These are phyloP conservation scores for Diplocarpon mali DNA, from an alignment of 2,329 filamentous ascomycete genomes.

Conservation along the genomic window DNA sequence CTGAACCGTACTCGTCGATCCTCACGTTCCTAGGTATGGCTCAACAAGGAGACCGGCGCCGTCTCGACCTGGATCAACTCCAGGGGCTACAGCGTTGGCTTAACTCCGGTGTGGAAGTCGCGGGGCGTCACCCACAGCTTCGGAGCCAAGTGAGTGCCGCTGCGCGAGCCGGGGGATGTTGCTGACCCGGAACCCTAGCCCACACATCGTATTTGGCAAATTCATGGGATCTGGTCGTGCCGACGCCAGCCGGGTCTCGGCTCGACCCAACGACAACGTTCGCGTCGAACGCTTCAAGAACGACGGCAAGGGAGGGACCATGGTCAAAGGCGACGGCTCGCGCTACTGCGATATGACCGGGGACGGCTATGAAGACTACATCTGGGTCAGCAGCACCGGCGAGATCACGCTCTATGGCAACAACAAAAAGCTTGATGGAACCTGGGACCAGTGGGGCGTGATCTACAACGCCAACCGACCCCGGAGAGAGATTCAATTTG, in stretches of 20 bases:
- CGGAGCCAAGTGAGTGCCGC: too few species aligned
- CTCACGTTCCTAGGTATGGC: background rate
- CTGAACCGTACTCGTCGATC: background rate
- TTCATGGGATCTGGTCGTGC: constrained; percentile 7
- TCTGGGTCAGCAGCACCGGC: constrained; percentile 4
- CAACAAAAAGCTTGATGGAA: background rate
- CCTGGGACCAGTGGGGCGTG: constrained; percentile 2
- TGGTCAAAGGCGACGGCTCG: constrained; percentile 4
- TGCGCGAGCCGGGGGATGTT: too few species aligned
- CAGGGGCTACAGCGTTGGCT: background rate
- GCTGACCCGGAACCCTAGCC: too few species aligned
- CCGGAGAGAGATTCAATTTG: constrained; percentile 1
- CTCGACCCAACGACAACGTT: background rate
- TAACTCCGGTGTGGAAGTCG: constrained; percentile 3
- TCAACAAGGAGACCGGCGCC: background rate
- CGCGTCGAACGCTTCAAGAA: constrained; percentile 1
- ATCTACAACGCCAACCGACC: constrained; percentile 3
- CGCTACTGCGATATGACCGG: constrained; percentile 10
- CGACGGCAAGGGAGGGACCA: constrained; percentile 1
- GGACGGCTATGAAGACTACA: constrained; percentile 6
- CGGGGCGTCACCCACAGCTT: background rate
- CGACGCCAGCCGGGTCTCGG: background rate
- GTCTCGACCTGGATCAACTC: constrained; percentile 3
- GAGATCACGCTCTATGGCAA: constrained; percentile 4
- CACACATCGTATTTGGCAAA: background rate